Conservation (phyloP, 1,284 basidiomycete genomes). For the Neonothopanus nambi region DNA sequence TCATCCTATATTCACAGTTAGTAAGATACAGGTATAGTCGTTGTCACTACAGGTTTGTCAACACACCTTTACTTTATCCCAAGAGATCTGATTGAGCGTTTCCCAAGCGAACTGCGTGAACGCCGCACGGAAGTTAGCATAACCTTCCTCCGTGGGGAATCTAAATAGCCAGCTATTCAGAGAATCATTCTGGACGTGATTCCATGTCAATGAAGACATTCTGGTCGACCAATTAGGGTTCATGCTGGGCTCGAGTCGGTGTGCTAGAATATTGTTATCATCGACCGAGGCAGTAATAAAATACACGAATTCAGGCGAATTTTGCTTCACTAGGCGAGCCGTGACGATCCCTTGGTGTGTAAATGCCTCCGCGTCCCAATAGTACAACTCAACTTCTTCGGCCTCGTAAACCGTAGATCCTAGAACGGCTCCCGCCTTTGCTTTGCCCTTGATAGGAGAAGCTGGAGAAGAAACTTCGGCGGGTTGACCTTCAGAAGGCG, state of each 20-base stretch:
- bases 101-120: constrained; percentile 86
- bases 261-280: constrained; percentile 51
- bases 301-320: constrained; percentile 59
- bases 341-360: constrained; percentile 72
- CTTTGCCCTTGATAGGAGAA: constrained; percentile 11
- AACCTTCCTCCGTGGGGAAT: constrained; percentile 63
- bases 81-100: constrained; percentile 72
- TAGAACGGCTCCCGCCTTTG: constrained; percentile 8
- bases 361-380: constrained; percentile 76
- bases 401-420: constrained; percentile 6
- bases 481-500: not conserved
- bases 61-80: constrained; percentile 82
- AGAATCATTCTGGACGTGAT: constrained; percentile 63
- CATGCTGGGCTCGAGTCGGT: constrained; percentile 70
- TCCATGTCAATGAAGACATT: constrained; percentile 83
- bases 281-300: constrained; percentile 56
- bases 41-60: not conserved
- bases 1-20: constrained; percentile 41
- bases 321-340: constrained; percentile 63
- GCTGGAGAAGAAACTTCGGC: not conserved
- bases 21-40: constrained; percentile 7
- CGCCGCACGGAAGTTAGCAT: constrained; percentile 62
- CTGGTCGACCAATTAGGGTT: constrained; percentile 70
- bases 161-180: constrained; percentile 83
- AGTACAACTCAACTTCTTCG: constrained; percentile 54